These are phyloP conservation scores for Leishmania tropica DNA, from an alignment of 208 protist species.

Conservation along the genomic window DNA sequence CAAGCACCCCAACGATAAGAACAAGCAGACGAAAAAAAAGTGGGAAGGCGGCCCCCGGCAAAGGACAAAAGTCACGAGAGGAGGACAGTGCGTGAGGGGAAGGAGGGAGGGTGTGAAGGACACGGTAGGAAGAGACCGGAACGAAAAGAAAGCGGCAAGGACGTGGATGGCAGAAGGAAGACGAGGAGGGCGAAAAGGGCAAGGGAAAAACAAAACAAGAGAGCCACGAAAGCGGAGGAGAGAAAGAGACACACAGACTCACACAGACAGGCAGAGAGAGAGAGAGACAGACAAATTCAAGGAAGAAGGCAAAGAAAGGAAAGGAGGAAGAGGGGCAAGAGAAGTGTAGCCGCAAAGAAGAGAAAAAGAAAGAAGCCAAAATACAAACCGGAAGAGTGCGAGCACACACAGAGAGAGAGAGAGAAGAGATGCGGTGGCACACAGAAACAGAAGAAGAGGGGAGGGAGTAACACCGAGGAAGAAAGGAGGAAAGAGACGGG, in stretches of 20 bases:
- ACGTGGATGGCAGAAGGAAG: not conserved
- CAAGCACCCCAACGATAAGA: not conserved
- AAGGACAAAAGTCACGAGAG: not conserved
- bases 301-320: not conserved
- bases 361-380: not conserved
- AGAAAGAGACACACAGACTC: not conserved
- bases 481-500: not conserved
- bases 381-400: too few species aligned
- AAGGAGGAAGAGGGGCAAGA: not conserved
- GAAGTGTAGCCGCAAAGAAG: not conserved
- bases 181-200: not conserved
- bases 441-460: not conserved
- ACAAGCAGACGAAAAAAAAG: not conserved
- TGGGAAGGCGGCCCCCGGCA: not conserved
- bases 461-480: not conserved
- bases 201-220: not conserved
- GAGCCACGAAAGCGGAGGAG: not conserved
- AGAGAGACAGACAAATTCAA: not conserved
- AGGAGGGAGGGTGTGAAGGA: not conserved
- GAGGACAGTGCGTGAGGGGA: not conserved
- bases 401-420: too few species aligned
- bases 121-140: too few species aligned
- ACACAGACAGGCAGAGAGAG: not conserved
- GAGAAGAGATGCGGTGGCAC: not conserved
- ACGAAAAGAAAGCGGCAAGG: too few species aligned